phyloP scores from a whole-genome alignment of 805 yeast genomes.

The Schwanniomyces vanrijiae region DNA sequence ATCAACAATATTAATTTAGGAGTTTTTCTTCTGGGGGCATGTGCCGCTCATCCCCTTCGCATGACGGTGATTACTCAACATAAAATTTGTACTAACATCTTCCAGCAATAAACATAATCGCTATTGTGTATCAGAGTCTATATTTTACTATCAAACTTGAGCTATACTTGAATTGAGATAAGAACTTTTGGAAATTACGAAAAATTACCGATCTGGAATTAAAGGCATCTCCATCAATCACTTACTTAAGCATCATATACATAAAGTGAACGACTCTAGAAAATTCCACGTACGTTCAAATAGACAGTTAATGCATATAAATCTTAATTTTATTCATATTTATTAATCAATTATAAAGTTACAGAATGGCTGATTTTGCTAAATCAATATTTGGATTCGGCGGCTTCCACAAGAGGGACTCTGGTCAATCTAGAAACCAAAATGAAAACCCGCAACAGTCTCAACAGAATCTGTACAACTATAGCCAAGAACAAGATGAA shows the following conservation, averaged over 20 bases:
- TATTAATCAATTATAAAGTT: not conserved
- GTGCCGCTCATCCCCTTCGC: not conserved
- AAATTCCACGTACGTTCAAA: not conserved
- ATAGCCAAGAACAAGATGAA: not conserved
- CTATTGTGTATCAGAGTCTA: not conserved
- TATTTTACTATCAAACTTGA: not conserved
- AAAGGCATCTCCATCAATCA: not conserved
- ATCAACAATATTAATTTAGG: too few species aligned
- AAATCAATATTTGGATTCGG: slow-evolving; percentile 44
- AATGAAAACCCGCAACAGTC: not conserved
- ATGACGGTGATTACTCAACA: not conserved
- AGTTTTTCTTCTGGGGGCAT: too few species aligned
- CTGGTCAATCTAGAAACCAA: not conserved
- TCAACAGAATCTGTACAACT: not conserved
- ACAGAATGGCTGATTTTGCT: slow-evolving; percentile 44
- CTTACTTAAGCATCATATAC: not conserved
- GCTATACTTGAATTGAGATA: not conserved
- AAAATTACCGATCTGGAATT: not conserved
- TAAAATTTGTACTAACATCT: not conserved
- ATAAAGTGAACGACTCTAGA: not conserved
- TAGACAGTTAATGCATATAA: not conserved
- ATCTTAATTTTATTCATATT: not conserved
- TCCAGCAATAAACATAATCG: not conserved
- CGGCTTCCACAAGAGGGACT: slow-evolving; percentile 30
- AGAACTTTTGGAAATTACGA: not conserved